A percentile compares a stretch with the other conserved stretches of the same genome.
These are phyloP conservation scores for Panaeolus papilionaceus DNA, from an alignment of 768 basidiomycete genomes.

Conservation along the genomic window DNA sequence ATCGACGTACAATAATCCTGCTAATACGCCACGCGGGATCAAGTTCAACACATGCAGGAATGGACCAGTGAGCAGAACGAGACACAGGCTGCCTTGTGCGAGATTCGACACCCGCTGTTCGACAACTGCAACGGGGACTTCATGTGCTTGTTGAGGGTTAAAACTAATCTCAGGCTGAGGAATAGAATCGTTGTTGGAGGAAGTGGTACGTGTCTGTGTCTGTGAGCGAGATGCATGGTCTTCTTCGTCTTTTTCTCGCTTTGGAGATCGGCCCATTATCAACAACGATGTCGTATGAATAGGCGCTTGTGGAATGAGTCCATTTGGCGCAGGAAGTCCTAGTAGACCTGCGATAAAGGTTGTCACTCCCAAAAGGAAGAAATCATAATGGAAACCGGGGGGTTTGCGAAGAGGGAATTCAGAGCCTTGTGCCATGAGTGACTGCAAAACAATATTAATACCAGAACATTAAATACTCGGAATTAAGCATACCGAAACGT, in stretches of 20 bases:
- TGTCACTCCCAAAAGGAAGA: slow-evolving; percentile 89
- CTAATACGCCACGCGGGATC: slow-evolving; percentile 84
- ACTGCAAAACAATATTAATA: slow-evolving; percentile 49
- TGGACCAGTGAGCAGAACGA: slow-evolving; percentile 82
- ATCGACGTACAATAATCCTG: slow-evolving; percentile 81
- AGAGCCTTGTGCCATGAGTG: slow-evolving; percentile 89
- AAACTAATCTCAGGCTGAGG: slow-evolving; percentile 15
- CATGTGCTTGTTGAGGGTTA: slow-evolving; percentile 34
- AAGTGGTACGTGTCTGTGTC: slow-evolving; percentile 23
- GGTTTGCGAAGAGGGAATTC: slow-evolving; percentile 92
- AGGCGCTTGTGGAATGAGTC: slow-evolving; percentile 86
- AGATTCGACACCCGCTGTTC: slow-evolving; percentile 95
- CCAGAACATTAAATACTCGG: slow-evolving; percentile 5
- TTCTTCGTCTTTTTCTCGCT: slow-evolving; percentile 43
- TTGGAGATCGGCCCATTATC: slow-evolving; percentile 58
- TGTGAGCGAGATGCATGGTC: slow-evolving; percentile 20
- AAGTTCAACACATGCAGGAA: slow-evolving; percentile 81
- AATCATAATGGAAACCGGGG: slow-evolving; percentile 86
- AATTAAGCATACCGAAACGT: slow-evolving; percentile 75
- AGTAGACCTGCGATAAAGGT: slow-evolving; percentile 90
- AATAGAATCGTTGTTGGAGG: slow-evolving; percentile 18
- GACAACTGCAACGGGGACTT: slow-evolving; percentile 76
- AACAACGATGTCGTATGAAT: slow-evolving; percentile 89
- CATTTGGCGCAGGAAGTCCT: slow-evolving; percentile 87
- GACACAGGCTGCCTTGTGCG: slow-evolving; percentile 78